These are phyloP conservation scores for Nitzschia palea DNA, from an alignment of 108 stramenopile species.

Conservation along the genomic window DNA sequence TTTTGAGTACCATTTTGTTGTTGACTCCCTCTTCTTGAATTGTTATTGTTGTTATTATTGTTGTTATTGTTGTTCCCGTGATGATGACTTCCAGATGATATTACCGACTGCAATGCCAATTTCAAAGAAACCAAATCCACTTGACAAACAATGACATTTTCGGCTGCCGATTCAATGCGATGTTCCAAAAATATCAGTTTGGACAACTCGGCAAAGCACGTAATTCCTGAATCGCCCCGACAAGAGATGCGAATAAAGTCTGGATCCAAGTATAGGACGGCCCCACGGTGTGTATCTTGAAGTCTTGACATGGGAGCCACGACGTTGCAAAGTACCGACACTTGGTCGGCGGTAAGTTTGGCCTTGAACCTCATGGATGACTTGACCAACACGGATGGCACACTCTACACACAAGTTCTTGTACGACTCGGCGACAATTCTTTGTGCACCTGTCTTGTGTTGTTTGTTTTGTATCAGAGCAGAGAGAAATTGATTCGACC, in stretches of 20 bases:
- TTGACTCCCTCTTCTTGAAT: too few relatives aligned
- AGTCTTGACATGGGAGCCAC: conserved; percentile 62
- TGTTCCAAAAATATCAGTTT: conserved; percentile 73
- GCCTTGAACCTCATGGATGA: conserved; percentile 83
- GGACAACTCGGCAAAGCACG: conserved; percentile 77
- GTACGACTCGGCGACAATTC: too few relatives aligned
- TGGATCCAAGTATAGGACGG: conserved; percentile 72
- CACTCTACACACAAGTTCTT: not conserved
- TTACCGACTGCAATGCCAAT: conserved; percentile 71
- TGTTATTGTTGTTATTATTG: conserved; percentile 16
- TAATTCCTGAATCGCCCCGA: conserved; percentile 60
- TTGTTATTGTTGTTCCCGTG: conserved; percentile 4
- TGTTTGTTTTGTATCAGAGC: too few relatives aligned
- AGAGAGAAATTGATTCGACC: too few relatives aligned
- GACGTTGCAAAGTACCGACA: conserved; percentile 63
- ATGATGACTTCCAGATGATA: conserved; percentile 23
- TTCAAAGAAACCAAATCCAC: conserved; percentile 73
- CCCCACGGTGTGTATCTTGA: conserved; percentile 40
- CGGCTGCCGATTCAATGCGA: conserved; percentile 77
- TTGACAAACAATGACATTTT: conserved; percentile 86
- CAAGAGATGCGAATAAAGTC: conserved; percentile 63
- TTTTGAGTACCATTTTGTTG: not conserved
- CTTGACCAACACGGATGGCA: not conserved
- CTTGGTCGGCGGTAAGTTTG: conserved; percentile 71
- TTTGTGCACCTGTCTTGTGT: too few relatives aligned